phyloP scores from a whole-genome alignment of 1,284 basidiomycete genomes.

The Puccinia polysora region DNA sequence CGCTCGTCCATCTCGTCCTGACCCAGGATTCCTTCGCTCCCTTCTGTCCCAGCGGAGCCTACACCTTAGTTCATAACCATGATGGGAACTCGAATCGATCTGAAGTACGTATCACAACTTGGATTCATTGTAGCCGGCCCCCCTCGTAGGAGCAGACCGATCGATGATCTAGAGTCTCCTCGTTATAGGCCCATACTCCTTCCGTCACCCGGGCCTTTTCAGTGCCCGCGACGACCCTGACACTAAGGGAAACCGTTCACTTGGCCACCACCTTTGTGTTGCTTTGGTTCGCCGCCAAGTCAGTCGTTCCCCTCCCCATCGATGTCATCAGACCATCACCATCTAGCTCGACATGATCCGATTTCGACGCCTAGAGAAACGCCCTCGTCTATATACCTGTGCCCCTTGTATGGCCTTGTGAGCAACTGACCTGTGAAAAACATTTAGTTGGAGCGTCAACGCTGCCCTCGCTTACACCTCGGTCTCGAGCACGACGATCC shows the following conservation, averaged over 20 bases:
- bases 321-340: not conserved
- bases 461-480: conserved; percentile 75
- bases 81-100: not conserved
- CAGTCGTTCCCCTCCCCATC: not conserved
- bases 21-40: not conserved
- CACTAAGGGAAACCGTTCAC: conserved; percentile 21
- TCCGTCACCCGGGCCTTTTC: conserved; percentile 24
- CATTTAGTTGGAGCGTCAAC: conserved; percentile 69
- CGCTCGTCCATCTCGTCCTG: not conserved
- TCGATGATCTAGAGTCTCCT: too few relatives aligned
- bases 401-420: not conserved
- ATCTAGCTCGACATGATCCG: not conserved
- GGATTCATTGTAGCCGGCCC: too few relatives aligned
- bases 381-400: not conserved
- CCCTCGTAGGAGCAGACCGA: too few relatives aligned
- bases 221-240: not conserved
- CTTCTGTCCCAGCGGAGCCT: not conserved
- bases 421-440: not conserved
- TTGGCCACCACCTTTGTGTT: conserved; percentile 52
- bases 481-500: conserved; percentile 82
- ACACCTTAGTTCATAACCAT: not conserved
- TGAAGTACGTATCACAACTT: not conserved
- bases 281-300: conserved; percentile 82
- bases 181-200: too few relatives aligned
- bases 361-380: not conserved